phyloP scores from a whole-genome alignment of 768 basidiomycete genomes.

The Amanita subjunquillea region DNA sequence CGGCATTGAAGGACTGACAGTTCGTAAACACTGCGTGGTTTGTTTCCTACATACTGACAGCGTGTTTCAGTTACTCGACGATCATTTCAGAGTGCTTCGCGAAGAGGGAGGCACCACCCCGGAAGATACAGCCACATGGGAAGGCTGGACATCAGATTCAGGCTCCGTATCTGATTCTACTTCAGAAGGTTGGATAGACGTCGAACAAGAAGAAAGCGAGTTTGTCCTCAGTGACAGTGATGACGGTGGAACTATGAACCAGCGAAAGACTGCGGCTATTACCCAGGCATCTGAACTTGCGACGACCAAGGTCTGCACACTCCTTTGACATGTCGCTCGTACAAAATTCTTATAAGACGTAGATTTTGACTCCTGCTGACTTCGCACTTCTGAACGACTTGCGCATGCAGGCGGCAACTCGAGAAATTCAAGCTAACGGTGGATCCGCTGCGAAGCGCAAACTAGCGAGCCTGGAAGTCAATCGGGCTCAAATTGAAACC shows the following conservation, averaged over 20 bases:
- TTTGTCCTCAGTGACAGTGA: conserved; percentile 84
- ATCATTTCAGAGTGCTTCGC: conserved; percentile 65
- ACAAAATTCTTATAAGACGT: neutral
- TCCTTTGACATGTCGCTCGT: neutral
- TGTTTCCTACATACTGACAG: neutral
- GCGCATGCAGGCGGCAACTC: conserved; percentile 65
- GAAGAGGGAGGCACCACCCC: conserved; percentile 46
- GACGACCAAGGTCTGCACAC: conserved; percentile 59
- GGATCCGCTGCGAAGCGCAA: conserved; percentile 64
- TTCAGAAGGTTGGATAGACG: conserved; percentile 72
- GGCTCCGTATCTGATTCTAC: conserved; percentile 34
- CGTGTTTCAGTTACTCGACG: conserved; percentile 64
- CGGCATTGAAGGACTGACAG: conserved; percentile 85
- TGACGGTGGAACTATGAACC: conserved; percentile 46
- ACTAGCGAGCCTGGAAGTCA: conserved; percentile 66
- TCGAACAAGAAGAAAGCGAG: conserved; percentile 59
- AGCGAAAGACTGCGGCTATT: conserved; percentile 19
- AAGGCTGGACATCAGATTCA: conserved; percentile 79
- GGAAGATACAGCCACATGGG: conserved; percentile 58
- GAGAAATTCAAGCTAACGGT: conserved; percentile 58
- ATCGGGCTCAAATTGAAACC: conserved; percentile 43
- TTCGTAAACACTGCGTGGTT: conserved; percentile 26
- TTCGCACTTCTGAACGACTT: conserved; percentile 89
- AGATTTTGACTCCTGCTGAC: conserved; percentile 97
- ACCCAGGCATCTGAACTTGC: conserved; percentile 51